Evolutionary conservation across 2,329 filamentous ascomycete genomes (phyloP), one percentile per base, ranked within the genome.

Genomic region (Fusarium begoniae): DNA sequence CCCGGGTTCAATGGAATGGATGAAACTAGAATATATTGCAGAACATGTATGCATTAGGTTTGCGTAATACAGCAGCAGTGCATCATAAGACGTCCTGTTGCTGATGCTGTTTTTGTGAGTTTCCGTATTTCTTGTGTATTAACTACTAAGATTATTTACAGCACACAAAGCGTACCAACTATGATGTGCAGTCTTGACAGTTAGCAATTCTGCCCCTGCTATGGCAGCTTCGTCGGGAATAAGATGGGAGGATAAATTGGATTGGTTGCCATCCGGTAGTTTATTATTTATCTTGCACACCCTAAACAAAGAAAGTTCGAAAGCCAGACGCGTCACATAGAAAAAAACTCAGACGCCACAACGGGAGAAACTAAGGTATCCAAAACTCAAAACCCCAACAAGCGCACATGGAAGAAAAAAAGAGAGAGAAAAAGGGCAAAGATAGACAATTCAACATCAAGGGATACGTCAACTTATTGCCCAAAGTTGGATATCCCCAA

Each of bases 261-360:
- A 50, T n/a, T n/a, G 20, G 28, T 13, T 18, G 35, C 53, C 54
- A 32, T 20, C n/a, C 30, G 30, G 47, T 14, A 53, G 47, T 54
- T 66, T 8, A n/a, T 48, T 48, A 8, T 30, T n/a, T 66, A 60
- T 66, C 48, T 55, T 56, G 40, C 53, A 70, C 66, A 37, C 44
- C 37, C 26, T 57, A 22, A 26, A 22, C 37, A 57, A 53, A 32
- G n/a, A 61, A 66, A 45, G 44, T 40, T 51, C 37, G 38, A 40
- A 68, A 37, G 26, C 43, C 40, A 45, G 20, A 58, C 58, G 35
- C 47, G 55, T 51, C 71, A 72, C 41, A 37, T 35, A 28, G 11
- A 30, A 47, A 40, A 40, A 72, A 64, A 55, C 18, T 35, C 22
- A 72, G 30, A 72, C 69, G 69, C 69, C 69, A 69, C 63, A 17